phyloP scores from a whole-genome alignment of 148 eudicot genomes.

The Chenopodium album region DNA sequence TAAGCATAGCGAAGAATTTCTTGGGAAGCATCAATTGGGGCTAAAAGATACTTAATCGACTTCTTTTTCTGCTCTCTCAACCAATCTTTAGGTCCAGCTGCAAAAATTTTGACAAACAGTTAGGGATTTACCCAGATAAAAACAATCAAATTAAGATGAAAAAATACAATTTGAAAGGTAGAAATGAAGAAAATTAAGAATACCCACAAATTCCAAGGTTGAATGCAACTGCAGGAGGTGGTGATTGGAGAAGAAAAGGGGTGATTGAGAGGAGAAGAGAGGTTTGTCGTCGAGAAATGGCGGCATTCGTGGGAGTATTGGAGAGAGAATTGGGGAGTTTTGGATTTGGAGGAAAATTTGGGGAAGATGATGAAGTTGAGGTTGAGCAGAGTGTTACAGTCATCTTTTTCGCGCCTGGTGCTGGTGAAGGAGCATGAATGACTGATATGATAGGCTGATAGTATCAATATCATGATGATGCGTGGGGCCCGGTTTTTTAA shows the following conservation, averaged over 20 bases:
- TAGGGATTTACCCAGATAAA: background rate
- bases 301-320: background rate
- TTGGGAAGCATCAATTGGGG: conserved; percentile 81
- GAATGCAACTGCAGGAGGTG: background rate
- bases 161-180: too few species aligned
- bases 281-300: conserved; percentile 39
- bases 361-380: background rate
- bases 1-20: conserved; percentile 60
- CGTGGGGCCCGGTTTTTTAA: too few species aligned
- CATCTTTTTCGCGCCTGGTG: conserved; percentile 1
- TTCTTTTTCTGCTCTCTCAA: conserved; percentile 92
- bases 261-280: conserved; percentile 36
- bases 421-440: too few species aligned
- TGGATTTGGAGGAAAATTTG: background rate
- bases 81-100: conserved; percentile 99
- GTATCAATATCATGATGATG: too few species aligned
- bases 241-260: conserved; percentile 8
- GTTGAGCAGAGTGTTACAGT: background rate
- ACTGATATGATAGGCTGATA: too few species aligned
- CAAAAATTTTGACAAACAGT: background rate
- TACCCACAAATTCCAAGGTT: background rate
- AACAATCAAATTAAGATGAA: too few species aligned
- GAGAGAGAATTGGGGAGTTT: background rate
- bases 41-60: conserved; percentile 63
- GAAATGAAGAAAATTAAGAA: background rate